A percentile compares a stretch with the other conserved stretches of the same genome.
Evolutionary conservation across 2,329 filamentous ascomycete species (phyloP).

Genomic region (Neopestalotiopsis sp.): DNA sequence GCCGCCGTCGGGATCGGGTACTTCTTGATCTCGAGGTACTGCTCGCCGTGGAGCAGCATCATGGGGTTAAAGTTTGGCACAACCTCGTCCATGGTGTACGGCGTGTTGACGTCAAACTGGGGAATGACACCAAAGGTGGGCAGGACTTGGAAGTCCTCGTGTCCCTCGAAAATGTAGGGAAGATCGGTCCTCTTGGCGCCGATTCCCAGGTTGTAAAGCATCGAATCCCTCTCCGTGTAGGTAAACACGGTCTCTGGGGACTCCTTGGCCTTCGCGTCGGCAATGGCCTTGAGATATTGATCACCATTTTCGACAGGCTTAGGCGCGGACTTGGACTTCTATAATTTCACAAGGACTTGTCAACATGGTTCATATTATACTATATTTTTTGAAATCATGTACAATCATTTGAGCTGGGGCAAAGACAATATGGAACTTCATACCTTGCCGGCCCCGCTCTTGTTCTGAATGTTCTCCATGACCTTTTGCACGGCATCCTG

Average conservation of each 20-base stretch:
- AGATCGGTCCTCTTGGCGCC: conserved; percentile 91
- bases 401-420: conserved; percentile 22
- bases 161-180: conserved; percentile 85
- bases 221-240: conserved; percentile 85
- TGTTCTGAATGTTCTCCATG: conserved; percentile 85
- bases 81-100: conserved; percentile 80
- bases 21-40: conserved; percentile 93
- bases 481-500: conserved; percentile 78
- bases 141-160: conserved; percentile 90
- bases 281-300: conserved; percentile 76
- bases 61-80: conserved; percentile 97
- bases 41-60: conserved; percentile 99
- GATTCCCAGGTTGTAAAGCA: conserved; percentile 94
- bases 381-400: conserved; percentile 25
- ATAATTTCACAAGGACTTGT: conserved; percentile 21
- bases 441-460: conserved; percentile 63
- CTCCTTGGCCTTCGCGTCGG: conserved; percentile 68
- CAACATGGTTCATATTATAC: conserved; percentile 27
- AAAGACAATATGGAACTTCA: conserved; percentile 42
- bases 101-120: conserved; percentile 82
- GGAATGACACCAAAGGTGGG: conserved; percentile 97
- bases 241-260: conserved; percentile 72
- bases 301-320: conserved; percentile 42
- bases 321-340: conserved; percentile 18
- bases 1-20: conserved; percentile 88